Percentiles rank a stretch among this genome's conserved stretches.
Evolutionary conservation across 352 stramenopile species (phyloP).

Genomic region (Saprolegnia parasitica): DNA sequence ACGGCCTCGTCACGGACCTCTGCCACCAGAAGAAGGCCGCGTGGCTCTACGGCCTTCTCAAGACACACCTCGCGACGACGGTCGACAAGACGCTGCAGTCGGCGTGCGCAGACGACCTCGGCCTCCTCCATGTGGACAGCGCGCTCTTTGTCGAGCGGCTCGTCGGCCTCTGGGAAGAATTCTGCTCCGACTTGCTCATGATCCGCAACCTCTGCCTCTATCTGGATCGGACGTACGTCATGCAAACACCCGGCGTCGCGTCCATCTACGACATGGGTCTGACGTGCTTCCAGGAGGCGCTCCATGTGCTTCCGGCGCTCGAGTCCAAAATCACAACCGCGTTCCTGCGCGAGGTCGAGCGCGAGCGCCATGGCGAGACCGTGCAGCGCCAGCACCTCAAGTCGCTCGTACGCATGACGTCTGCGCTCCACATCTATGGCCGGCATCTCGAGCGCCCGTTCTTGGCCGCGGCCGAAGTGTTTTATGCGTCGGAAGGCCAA

Average conservation of each 20-base stretch:
- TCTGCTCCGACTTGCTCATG: conserved; percentile 89
- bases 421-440: conserved; percentile 82
- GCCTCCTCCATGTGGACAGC: conserved; percentile 24
- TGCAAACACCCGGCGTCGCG: conserved; percentile 73
- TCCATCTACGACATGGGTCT: conserved; percentile 92
- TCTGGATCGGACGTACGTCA: conserved; percentile 87
- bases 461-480: conserved; percentile 76
- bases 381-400: conserved; percentile 81
- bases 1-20: conserved; percentile 82
- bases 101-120: conserved; percentile 18
- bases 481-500: conserved; percentile 81
- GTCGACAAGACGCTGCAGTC: conserved; percentile 19
- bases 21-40: conserved; percentile 91
- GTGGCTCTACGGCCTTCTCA: conserved; percentile 40
- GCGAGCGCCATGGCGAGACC: conserved; percentile 80
- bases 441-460: conserved; percentile 83
- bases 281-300: conserved; percentile 28
- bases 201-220: conserved; percentile 94
- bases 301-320: conserved; percentile 12
- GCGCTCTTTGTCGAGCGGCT: conserved; percentile 23
- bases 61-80: conserved; percentile 15
- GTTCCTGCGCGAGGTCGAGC: conserved; percentile 46
- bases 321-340: conserved; percentile 21
- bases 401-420: conserved; percentile 77
- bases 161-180: conserved; percentile 73